Evolutionary conservation across 306 rosid species (phyloP).

Genomic region (Sicyos edulis): DNA sequence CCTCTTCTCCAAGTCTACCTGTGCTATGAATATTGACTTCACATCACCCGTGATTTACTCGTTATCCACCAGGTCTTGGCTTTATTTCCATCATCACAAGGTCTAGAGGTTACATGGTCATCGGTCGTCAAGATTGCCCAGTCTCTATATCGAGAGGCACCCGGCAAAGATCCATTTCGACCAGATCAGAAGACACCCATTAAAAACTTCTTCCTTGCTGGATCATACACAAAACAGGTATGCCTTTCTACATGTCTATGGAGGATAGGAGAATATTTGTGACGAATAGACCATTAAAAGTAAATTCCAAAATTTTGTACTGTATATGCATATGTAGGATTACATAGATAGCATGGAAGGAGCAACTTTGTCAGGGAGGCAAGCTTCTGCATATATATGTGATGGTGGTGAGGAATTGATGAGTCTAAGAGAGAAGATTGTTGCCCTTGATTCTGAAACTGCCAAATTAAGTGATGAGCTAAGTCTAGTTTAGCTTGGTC

Average conservation of each 20-base stretch:
- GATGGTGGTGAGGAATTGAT: constrained; percentile 75
- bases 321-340: constrained; percentile 43
- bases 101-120: constrained; percentile 92
- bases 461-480: constrained; percentile 58
- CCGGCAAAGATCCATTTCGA: constrained; percentile 93
- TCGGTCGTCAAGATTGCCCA: constrained; percentile 96
- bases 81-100: constrained; percentile 82
- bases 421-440: constrained; percentile 59
- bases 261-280: not conserved
- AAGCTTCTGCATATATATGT: constrained; percentile 78
- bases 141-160: constrained; percentile 91
- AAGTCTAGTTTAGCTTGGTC: constrained; percentile 48
- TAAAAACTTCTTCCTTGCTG: constrained; percentile 86
- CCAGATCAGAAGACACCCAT: constrained; percentile 96
- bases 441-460: constrained; percentile 31
- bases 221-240: constrained; percentile 93
- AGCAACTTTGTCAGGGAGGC: constrained; percentile 93
- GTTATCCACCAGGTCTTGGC: constrained; percentile 49
- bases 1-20: constrained; percentile 21
- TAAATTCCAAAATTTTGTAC: not conserved
- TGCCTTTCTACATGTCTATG: not conserved
- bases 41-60: not conserved
- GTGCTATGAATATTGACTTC: not conserved
- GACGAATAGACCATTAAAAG: not conserved
- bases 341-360: constrained; percentile 99